Evolutionary conservation across 805 yeast genomes (phyloP), one percentile per base, ranked within the genome.

Genomic region (Monosporozyma solicola): DNA sequence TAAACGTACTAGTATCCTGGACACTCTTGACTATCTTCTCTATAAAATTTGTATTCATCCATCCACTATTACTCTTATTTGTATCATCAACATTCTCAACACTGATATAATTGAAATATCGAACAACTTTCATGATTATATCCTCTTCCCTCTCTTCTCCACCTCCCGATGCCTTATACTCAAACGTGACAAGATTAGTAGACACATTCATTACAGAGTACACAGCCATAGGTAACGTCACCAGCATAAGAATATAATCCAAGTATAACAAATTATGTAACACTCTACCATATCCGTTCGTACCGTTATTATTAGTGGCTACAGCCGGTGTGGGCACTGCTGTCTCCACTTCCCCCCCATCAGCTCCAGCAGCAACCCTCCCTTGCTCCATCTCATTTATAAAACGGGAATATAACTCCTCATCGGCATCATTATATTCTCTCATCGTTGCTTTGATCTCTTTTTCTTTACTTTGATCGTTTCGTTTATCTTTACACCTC

Each of bases 141-240:
- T 68, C 71, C 15, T 56, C 53, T 16, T 66, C 20, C 20, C 20
- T 20, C 20, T 20, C 20, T 20, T 20, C 20, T 20, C 20, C 61
- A 1, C 64, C 57, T 3, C 11, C 11, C 3, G 43, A n/a, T 8
- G 6, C 29, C 8, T 22, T 5, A 24, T 20, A 41, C 15, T 43
- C 46, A 32, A 62, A 60, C 7, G 72, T 66, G 45, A 69, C 62
- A 11, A 61, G 56, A 47, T 61, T 59, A 39, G 67, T 62, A 10
- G 66, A 61, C 33, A 64, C 57, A 35, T 61, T 61, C 22, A 68
- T 47, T 3, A 67, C 51, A 51, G 64, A 68, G 58, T 66, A 68
- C 3, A 63, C 50, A 13, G 70, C 62, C 51, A 68, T 61, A 32
- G 72, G 72, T 56, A 68, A 60, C 16, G 67, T 56, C 10, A 68